Evolutionary conservation across 2,329 filamentous ascomycete genomes (phyloP), one percentile per base, ranked within the genome.

Genomic region (Metarhizium guizhouense): DNA sequence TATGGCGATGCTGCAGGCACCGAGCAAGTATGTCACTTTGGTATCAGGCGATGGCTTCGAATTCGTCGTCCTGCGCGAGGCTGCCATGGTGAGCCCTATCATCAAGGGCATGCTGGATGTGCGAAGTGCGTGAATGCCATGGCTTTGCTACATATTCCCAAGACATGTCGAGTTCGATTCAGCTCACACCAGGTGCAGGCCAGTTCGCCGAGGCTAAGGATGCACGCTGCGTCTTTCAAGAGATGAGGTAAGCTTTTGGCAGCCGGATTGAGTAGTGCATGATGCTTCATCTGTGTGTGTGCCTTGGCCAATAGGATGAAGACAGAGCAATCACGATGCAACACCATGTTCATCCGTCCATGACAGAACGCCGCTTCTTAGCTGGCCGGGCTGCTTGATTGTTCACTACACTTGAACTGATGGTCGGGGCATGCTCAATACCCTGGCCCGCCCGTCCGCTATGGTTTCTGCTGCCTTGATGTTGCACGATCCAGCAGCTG

Each of bases 31-130:
- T 70, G 81, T 92, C 61, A 92, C 88, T 5, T 81, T 93, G 53
- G 78, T 91, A 47, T 90, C 87, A 0, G 80, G 77, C 61, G 88
- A 93, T 70, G 86, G 82, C 63, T 90, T 84, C 68, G 87, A 90
- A 73, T 92, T 89, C 67, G 82, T 88, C 60, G 78, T 92, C 53
- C 76, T 87, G 55, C 83, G 87, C 54, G 85, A 88, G 52, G 85
- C 87, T 3, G 83, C 87, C 57, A 76, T 82, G 64, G 76, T 88
- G 65, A 88, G 86, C 62, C 84, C 84, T 38, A 81, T 85, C 57
- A 86, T 93, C 72, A 87, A 83, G 72, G 80, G 83, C 68, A 90
- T 90, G 81, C 74, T 93, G 57, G 85, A 90, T 64, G 81, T 84
- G 16, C 77, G 79, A 62, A 86, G 85, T 86, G 65, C 63, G 67